Percentiles rank a stretch among this genome's conserved stretches.
phyloP scores from a whole-genome alignment of 176 grass and related monocot species.

The Carex myosuroides region DNA sequence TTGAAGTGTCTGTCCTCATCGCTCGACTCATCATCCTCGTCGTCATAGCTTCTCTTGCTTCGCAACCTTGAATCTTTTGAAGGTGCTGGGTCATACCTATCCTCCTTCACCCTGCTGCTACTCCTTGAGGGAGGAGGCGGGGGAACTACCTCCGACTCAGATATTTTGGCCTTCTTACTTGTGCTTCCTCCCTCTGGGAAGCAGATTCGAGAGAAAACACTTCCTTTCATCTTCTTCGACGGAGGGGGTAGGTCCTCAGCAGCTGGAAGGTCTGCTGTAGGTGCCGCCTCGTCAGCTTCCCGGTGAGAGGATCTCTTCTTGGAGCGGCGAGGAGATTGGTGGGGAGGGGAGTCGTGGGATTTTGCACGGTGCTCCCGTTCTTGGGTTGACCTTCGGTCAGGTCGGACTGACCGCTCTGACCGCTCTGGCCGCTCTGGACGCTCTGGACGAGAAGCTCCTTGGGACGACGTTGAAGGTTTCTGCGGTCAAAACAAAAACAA shows the following conservation, averaged over 20 bases:
- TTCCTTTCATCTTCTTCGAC: conserved; percentile 57
- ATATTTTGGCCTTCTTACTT: conserved; percentile 35
- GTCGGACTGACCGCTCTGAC: conserved; percentile 28
- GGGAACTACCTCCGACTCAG: conserved; percentile 45
- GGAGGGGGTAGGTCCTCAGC: conserved; percentile 14
- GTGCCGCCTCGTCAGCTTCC: conserved; percentile 34
- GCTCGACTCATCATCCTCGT: conserved; percentile 35
- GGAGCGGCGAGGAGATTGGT: conserved; percentile 46
- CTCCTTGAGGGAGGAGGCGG: conserved; percentile 35
- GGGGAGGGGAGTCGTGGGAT: conserved; percentile 19
- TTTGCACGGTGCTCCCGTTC: conserved; percentile 33
- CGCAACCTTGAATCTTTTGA: conserved; percentile 17
- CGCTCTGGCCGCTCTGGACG: conserved; percentile 36
- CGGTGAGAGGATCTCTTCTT: conserved; percentile 64
- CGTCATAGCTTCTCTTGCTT: conserved; percentile 23
- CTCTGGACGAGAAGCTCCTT: background rate
- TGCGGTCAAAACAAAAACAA: conserved; percentile 5
- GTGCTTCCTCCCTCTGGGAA: conserved; percentile 50
- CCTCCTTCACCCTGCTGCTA: conserved; percentile 19
- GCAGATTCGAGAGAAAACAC: conserved; percentile 95
- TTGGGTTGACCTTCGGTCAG: background rate
- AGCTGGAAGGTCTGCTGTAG: conserved; percentile 26
- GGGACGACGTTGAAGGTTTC: conserved; percentile 33
- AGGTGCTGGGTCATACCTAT: background rate
- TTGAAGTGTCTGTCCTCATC: conserved; percentile 95